Conservation (phyloP, 2,329 filamentous ascomycete genomes). For the Emericellopsis cladophorae region DNA sequence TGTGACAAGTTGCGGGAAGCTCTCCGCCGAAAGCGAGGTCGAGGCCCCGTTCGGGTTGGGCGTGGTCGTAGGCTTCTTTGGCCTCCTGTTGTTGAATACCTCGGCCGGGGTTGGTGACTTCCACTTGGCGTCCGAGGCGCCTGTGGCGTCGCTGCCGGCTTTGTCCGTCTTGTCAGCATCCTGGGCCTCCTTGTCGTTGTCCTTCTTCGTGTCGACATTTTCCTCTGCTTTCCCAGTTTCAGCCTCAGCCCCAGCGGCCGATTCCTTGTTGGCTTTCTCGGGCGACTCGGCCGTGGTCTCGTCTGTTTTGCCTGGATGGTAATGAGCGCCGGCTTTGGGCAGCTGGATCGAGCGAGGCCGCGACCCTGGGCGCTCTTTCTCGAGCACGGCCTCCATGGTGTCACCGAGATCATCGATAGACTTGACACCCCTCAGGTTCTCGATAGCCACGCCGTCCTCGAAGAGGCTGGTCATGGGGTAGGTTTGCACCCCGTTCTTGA, state of each 20-base stretch:
- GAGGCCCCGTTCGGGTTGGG: slow-evolving; percentile 70
- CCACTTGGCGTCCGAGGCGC: not conserved
- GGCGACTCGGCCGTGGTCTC: not conserved
- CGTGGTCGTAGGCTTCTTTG: slow-evolving; percentile 14
- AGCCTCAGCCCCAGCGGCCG: not conserved
- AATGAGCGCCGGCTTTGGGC: slow-evolving; percentile 56
- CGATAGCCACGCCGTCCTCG: slow-evolving; percentile 60
- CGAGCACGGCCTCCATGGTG: slow-evolving; percentile 64
- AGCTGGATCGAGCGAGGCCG: slow-evolving; percentile 56
- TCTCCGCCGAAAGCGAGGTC: slow-evolving; percentile 65
- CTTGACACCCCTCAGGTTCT: slow-evolving; percentile 54
- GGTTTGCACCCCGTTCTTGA: slow-evolving; percentile 48
- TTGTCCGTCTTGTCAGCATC: slow-evolving; percentile 10
- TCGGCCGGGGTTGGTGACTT: slow-evolving; percentile 4
- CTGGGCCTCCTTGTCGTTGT: slow-evolving; percentile 9
- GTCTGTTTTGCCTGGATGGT: slow-evolving; percentile 15
- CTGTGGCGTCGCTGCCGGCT: no score
- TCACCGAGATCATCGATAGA: slow-evolving; percentile 52
- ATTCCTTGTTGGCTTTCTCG: not conserved
- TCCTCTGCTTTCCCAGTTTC: not conserved
- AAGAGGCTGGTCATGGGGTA: slow-evolving; percentile 73
- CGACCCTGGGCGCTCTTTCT: slow-evolving; percentile 68
- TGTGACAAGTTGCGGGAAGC: slow-evolving; percentile 75
- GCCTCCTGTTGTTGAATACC: slow-evolving; percentile 5
- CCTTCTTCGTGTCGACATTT: slow-evolving; percentile 8